Conservation (phyloP, 2,329 filamentous ascomycete genomes). For the Penicillium sp. region DNA sequence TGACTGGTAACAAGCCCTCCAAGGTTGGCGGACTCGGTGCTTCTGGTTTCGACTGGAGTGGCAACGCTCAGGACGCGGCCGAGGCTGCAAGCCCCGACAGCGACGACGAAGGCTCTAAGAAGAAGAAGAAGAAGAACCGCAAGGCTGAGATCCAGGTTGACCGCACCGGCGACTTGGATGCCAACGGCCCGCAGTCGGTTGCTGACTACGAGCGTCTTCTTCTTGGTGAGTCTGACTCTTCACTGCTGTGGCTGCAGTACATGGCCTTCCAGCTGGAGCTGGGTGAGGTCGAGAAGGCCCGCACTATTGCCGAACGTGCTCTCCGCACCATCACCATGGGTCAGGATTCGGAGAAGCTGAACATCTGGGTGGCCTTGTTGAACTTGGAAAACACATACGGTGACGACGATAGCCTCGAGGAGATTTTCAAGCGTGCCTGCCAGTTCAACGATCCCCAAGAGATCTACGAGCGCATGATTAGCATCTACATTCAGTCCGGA, state of each 20-base stretch:
- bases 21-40: slow-evolving; percentile 63
- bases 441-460: slow-evolving; percentile 92
- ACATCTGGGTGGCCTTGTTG: slow-evolving; percentile 91
- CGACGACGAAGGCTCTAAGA: slow-evolving; percentile 45
- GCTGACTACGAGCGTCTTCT: slow-evolving; percentile 93
- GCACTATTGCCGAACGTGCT: slow-evolving; percentile 86
- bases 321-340: slow-evolving; percentile 87
- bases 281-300: slow-evolving; percentile 82
- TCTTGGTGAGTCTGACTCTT: slow-evolving; percentile 90
- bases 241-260: slow-evolving; percentile 90
- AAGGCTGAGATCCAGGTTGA: slow-evolving; percentile 81
- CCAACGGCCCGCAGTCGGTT: slow-evolving; percentile 81
- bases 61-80: slow-evolving; percentile 60
- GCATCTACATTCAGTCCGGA: slow-evolving; percentile 90
- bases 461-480: slow-evolving; percentile 83
- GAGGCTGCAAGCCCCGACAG: slow-evolving; percentile 50
- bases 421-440: slow-evolving; percentile 87
- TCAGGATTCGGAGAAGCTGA: slow-evolving; percentile 89
- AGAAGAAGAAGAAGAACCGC: slow-evolving; percentile 73
- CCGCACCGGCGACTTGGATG: slow-evolving; percentile 87
- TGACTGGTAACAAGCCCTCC: slow-evolving; percentile 33
- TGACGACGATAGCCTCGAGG: slow-evolving; percentile 76
- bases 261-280: slow-evolving; percentile 98
- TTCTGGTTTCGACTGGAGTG: slow-evolving; percentile 86
- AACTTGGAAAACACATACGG: slow-evolving; percentile 94